Evolutionary conservation across 106 monocot genomes (phyloP).

Genomic region (Phalaenopsis aphrodite): DNA sequence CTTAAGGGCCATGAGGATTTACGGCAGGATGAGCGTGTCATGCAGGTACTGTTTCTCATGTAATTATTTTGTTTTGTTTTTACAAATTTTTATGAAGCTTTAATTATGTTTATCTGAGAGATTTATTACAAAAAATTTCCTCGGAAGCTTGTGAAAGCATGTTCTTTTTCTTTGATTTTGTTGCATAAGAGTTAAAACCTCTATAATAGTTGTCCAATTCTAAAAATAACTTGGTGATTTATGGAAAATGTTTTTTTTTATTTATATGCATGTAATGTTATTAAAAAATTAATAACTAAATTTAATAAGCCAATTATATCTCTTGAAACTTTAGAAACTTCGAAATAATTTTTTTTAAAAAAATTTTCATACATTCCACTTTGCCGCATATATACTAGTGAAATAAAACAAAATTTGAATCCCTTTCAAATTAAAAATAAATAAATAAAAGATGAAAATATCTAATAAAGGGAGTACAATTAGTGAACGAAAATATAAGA

Average conservation of each 20-base stretch:
- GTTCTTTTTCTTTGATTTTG: neutral
- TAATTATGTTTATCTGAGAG: neutral
- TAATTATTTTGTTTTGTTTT: neutral
- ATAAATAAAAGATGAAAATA: no score
- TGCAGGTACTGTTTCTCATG: constrained; percentile 55
- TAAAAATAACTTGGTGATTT: neutral
- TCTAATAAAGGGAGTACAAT: no score
- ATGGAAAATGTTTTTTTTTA: neutral
- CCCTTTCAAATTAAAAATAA: no score
- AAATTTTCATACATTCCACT: no score
- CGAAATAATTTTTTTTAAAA: no score
- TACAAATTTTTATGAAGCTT: neutral
- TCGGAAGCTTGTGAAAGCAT: neutral
- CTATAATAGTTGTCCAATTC: neutral
- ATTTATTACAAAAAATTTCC: neutral
- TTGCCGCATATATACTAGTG: no score
- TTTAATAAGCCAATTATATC: neutral
- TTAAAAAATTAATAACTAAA: neutral
- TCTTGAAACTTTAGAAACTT: no score
- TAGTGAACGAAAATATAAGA: no score
- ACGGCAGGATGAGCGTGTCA: constrained; percentile 96
- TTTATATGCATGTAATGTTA: neutral
- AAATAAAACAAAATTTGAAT: no score
- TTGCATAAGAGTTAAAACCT: neutral
- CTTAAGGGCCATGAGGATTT: constrained; percentile 98